Evolutionary conservation across 345 rosid genomes (phyloP).

Genomic region (Camelina hispida): DNA sequence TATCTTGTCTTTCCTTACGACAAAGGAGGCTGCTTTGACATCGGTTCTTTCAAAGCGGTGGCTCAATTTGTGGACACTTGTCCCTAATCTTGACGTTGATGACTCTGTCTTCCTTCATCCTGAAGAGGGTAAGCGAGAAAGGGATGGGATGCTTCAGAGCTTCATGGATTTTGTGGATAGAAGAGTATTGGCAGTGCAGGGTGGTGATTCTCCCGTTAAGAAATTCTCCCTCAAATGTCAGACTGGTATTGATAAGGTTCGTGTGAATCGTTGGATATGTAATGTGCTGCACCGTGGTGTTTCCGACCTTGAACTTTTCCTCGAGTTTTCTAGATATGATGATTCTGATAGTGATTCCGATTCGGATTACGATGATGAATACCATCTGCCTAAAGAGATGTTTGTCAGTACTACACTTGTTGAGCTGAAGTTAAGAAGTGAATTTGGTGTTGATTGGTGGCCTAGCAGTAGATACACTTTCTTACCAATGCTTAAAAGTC

Average conservation of each 20-base stretch:
- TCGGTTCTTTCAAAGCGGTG: too few species aligned
- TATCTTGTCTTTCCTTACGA: too few species aligned
- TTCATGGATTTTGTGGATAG: constrained; percentile 22
- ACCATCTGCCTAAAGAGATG: constrained; percentile 3
- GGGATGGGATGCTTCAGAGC: neutral
- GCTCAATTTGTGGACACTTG: too few species aligned
- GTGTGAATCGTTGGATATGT: constrained; percentile 12
- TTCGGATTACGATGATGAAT: neutral
- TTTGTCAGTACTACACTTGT: neutral
- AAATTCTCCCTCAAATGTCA: constrained; percentile 11
- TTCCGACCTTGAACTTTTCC: constrained; percentile 4
- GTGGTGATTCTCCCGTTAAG: neutral
- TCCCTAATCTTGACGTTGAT: too few species aligned
- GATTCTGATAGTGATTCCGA: neutral
- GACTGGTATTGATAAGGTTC: neutral
- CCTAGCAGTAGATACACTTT: neutral
- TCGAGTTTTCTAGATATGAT: neutral
- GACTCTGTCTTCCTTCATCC: neutral
- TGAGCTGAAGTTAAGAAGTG: constrained; percentile 5
- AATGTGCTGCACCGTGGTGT: constrained; percentile 18
- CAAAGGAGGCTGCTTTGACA: too few species aligned
- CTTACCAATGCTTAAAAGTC: constrained; percentile 13
- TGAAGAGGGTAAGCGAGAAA: constrained; percentile 11
- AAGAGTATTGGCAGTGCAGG: constrained; percentile 2
- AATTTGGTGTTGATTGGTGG: neutral